Evolutionary conservation across 129 eudicot genomes (phyloP).

Genomic region (Lactuca sativa): DNA sequence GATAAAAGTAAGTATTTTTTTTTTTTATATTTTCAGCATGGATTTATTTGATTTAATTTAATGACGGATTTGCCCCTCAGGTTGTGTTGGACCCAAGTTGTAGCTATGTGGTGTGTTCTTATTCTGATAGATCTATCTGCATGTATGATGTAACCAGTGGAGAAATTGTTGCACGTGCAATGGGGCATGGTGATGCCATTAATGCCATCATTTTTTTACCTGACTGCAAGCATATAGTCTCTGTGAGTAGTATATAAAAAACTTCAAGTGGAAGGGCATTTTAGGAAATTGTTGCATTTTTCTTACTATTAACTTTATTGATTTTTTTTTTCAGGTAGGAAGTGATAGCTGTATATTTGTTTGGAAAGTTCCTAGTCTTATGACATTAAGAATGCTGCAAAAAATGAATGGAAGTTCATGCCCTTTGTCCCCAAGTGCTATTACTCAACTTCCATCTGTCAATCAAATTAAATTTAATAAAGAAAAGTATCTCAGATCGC

Average conservation of each 20-base stretch:
- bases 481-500: slow-evolving; percentile 31
- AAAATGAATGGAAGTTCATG: slow-evolving; percentile 34
- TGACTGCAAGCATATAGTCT: slow-evolving; percentile 70
- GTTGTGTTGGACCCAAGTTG: slow-evolving; percentile 62
- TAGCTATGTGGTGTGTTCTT: slow-evolving; percentile 67
- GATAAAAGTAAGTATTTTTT: slow-evolving; percentile 39
- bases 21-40: neutral
- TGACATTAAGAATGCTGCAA: slow-evolving; percentile 52
- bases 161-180: slow-evolving; percentile 59
- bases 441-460: slow-evolving; percentile 25
- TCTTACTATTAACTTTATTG: slow-evolving; percentile 12
- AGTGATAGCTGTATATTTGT: slow-evolving; percentile 68
- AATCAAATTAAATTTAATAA: slow-evolving; percentile 27
- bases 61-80: slow-evolving; percentile 41
- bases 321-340: slow-evolving; percentile 46
- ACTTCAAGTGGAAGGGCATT: neutral
- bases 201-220: slow-evolving; percentile 66
- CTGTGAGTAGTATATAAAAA: slow-evolving; percentile 47
- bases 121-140: slow-evolving; percentile 56
- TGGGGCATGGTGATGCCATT: slow-evolving; percentile 59
- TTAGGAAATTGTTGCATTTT: neutral
- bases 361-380: slow-evolving; percentile 57
- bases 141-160: slow-evolving; percentile 60
- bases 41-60: slow-evolving; percentile 19
- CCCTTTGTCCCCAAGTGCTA: slow-evolving; percentile 37